Evolutionary conservation across 768 basidiomycete species (phyloP).

Genomic region (Hericium alpestre): DNA sequence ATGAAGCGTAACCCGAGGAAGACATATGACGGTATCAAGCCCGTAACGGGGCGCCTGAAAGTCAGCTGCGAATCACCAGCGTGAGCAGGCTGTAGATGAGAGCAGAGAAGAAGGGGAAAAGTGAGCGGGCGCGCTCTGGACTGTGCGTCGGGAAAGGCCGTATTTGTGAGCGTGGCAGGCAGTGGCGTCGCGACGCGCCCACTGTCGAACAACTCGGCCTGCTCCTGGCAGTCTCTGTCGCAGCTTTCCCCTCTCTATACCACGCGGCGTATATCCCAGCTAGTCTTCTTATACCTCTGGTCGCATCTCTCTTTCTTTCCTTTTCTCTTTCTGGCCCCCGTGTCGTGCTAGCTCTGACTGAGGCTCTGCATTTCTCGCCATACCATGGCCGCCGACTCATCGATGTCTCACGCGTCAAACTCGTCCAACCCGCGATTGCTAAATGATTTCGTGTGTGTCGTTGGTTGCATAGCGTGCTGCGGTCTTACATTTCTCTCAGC

Average conservation of each 20-base stretch:
- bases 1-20: no score
- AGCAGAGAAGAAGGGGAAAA: no score
- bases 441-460: conserved; percentile 11
- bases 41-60: no score
- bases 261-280: no score
- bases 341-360: neutral
- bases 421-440: conserved; percentile 9
- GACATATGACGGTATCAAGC: no score
- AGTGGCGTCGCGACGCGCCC: conserved; percentile 1
- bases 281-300: neutral
- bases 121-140: neutral
- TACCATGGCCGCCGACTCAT: conserved; percentile 7
- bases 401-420: conserved; percentile 6
- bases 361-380: neutral
- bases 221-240: neutral
- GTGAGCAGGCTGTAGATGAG: no score
- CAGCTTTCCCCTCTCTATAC: neutral
- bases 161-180: neutral
- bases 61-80: no score
- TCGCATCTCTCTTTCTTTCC: neutral
- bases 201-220: neutral
- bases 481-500: conserved; percentile 32
- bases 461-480: no score
- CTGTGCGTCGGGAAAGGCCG: neutral
- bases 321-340: neutral